These are phyloP conservation scores for Silybum marianum DNA, from an alignment of 129 eudicot genomes.

Conservation along the genomic window DNA sequence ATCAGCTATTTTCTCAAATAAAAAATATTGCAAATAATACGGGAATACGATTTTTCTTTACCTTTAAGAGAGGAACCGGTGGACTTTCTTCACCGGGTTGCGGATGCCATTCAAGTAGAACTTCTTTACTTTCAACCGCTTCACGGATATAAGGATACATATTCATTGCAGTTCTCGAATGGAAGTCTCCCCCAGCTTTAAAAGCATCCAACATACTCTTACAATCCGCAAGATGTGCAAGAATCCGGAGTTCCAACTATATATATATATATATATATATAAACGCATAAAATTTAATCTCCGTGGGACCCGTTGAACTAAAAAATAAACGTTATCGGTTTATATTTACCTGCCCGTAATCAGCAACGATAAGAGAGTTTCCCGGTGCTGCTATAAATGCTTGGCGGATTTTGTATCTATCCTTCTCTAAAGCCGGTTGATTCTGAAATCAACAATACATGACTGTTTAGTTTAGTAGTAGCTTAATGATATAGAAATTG, in stretches of 20 bases:
- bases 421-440: slow-evolving; percentile 99
- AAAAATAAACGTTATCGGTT: not conserved
- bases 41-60: slow-evolving; percentile 1
- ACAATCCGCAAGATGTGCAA: slow-evolving; percentile 95
- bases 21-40: too few relatives aligned
- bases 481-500: too few relatives aligned
- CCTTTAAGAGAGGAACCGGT: slow-evolving; percentile 93
- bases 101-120: slow-evolving; percentile 96
- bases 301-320: not conserved
- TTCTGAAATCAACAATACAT: slow-evolving; percentile 48
- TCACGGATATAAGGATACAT: slow-evolving; percentile 95
- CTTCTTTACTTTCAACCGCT: slow-evolving; percentile 65
- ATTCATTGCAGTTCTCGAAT: slow-evolving; percentile 98
- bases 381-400: slow-evolving; percentile 97
- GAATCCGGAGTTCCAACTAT: slow-evolving; percentile 94
- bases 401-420: slow-evolving; percentile 92
- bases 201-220: slow-evolving; percentile 95
- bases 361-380: slow-evolving; percentile 95
- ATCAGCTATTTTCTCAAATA: too few relatives aligned
- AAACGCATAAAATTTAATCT: not conserved
- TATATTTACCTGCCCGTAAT: slow-evolving; percentile 90
- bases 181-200: slow-evolving; percentile 97
- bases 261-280: not conserved
- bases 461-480: too few relatives aligned
- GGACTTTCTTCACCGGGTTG: slow-evolving; percentile 92